Evolutionary conservation across 1,284 basidiomycete genomes (phyloP), one percentile per base, ranked within the genome.

Genomic region (Ceratobasidium sp.): DNA sequence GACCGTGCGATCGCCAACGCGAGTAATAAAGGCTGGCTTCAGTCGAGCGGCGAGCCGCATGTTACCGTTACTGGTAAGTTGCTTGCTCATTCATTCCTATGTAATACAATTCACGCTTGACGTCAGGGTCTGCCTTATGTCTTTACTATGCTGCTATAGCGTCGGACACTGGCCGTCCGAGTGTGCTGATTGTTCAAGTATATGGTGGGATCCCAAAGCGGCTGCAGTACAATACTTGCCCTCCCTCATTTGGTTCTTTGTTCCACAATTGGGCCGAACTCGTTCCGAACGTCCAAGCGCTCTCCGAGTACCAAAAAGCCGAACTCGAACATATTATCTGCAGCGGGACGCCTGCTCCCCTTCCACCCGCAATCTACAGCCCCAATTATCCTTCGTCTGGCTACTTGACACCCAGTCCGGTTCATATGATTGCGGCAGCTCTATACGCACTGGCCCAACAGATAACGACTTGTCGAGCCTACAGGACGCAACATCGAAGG

Each of bases 61-160:
- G 26, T 33, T 57, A 57, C 26, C 13, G 13, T 57, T 33, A 57
- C 54, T 17, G 59, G 59, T 40, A 40, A 40, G 59, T 26, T 33
- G 33, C 12, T 61, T 5, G 38, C 4, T 5, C 28, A 12, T 38
- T 38, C n/a, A 4, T 61, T 15, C 20, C 38, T 17, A 26, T 26
- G 13, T 33, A 33, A 62, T 62, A n/a, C 17, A 17, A 64, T 42
- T 23, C 13, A 64, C 20, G 26, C 6, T 3, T 46, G 7, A 20
- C 26, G 15, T 6, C n/a, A 64, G 62, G 62, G 13, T 64, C 38
- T 26, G 40, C 62, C 17, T 42, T 64, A 26, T 64, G 62, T 44
- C 62, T 64, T 42, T 64, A 46, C 42, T 26, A 46, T 26, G 42
- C 62, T 23, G 62, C 62, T 26, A 26, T 42, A 4, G 2, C 42